Conservation (phyloP, 176 grass and related monocot genomes). For the Triticum urartu region DNA sequence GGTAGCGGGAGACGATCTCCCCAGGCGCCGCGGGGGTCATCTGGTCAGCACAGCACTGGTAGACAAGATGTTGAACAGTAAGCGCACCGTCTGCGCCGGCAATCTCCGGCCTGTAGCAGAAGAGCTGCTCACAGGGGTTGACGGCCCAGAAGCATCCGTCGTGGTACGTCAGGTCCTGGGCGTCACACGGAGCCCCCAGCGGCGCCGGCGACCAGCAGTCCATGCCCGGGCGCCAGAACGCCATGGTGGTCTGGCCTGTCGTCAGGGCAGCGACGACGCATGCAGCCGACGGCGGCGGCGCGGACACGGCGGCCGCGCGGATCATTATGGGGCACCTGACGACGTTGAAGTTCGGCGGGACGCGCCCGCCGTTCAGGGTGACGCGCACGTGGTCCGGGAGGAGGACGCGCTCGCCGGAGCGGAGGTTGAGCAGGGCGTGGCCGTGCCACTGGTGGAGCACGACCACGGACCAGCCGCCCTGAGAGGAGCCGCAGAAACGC, state of each 20-base stretch:
- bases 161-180: background rate
- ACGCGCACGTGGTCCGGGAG: background rate
- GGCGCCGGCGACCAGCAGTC: background rate
- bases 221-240: conserved; percentile 2
- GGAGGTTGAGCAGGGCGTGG: background rate
- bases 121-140: background rate
- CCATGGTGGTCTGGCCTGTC: background rate
- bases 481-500: background rate
- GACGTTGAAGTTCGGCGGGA: too few species aligned
- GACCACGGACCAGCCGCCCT: background rate
- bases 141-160: background rate
- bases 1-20: background rate
- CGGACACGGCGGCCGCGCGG: background rate
- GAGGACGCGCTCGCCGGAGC: background rate
- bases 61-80: too few species aligned
- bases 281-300: background rate
- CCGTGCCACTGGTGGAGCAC: background rate
- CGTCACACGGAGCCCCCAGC: background rate
- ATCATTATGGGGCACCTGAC: too few species aligned
- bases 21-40: background rate
- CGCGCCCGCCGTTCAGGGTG: too few species aligned
- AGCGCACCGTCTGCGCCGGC: too few species aligned
- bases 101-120: background rate
- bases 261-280: background rate
- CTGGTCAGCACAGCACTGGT: too few species aligned